Evolutionary conservation across 805 yeast genomes (phyloP), one percentile per base, ranked within the genome.

Genomic region (Teunomyces funiuensis): DNA sequence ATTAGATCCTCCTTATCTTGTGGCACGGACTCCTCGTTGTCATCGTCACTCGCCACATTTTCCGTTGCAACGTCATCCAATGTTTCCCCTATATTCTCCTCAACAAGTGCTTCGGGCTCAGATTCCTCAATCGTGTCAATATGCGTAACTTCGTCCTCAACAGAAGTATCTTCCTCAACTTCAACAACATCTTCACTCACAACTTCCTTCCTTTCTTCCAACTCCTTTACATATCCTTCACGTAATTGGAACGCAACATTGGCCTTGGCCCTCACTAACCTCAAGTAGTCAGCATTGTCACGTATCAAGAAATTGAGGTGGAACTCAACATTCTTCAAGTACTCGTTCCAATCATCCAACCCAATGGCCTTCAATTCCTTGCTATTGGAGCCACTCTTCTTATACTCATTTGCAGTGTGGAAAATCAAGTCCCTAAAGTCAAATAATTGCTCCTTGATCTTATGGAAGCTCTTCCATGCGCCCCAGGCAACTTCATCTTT

Each of bases 271-370:
- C 76, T 52, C 20, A 66, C 61, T 41, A 70, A 36, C 9, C 56
- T 42, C 46, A 82, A 63, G 53, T 79, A 82, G 37, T 79, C 82
- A 13, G 79, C 82, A 40, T 81, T 76, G 53, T 85, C 93, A 34
- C 77, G 71, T 22, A 74, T 55, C 37, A 85, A 55, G 11, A 76
- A 64, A 33, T 68, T 65, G 37, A 82, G 60, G 42, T 82, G 77
- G 43, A 61, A 57, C 44, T 69, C 66, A 27, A 77, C 58, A 22
- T 67, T 69, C 14, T 56, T 54, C 39, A 73, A 53, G 46, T 67
- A 69, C 28, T 55, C 55, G 34, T 61, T 61, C 63, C 63, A 58
- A 3, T 33, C 46, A 27, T 55, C 52, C 38, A 73, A 66, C 3
- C 75, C 77, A 48, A 47, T 63, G 52, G 4, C 55, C 45, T 20